A percentile compares a stretch with the other conserved stretches of the same genome.
Conservation (phyloP, 2,329 filamentous ascomycete genomes). For the Nothomitra cinnamomea region DNA sequence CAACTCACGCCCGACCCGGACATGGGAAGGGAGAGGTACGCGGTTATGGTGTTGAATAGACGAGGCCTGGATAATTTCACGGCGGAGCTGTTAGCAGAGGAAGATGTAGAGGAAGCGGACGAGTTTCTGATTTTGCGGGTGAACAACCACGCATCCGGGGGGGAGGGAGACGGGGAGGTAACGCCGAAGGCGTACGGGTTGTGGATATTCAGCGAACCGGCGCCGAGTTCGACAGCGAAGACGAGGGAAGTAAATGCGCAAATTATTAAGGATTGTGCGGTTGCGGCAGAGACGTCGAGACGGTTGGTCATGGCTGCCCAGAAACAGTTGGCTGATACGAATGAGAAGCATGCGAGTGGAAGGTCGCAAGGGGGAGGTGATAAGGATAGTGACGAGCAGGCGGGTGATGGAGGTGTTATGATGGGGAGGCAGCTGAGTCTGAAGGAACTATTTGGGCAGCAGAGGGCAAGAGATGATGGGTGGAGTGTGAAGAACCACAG, state of each 20-base stretch:
- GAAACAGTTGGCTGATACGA: slow-evolving; percentile 8
- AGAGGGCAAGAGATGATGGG: slow-evolving; percentile 32
- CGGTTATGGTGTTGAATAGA: slow-evolving; percentile 56
- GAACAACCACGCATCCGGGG: slow-evolving; percentile 6
- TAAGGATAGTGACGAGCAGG: slow-evolving; percentile 18
- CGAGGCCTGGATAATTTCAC: slow-evolving; percentile 54
- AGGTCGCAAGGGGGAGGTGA: slow-evolving; percentile 12
- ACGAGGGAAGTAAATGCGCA: slow-evolving; percentile 33
- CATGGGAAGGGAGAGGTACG: slow-evolving; percentile 29
- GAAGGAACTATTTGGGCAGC: slow-evolving; percentile 37
- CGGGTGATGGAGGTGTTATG: slow-evolving; percentile 22
- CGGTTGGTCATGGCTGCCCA: slow-evolving; percentile 24
- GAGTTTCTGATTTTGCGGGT: slow-evolving; percentile 41
- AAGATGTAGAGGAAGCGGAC: slow-evolving; percentile 46
- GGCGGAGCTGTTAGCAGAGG: slow-evolving; percentile 42
- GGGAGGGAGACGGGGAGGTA: slow-evolving; percentile 17
- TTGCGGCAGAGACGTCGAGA: slow-evolving; percentile 31
- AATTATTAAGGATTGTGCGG: slow-evolving; percentile 37
- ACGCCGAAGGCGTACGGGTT: slow-evolving; percentile 37
- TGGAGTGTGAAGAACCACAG: slow-evolving; percentile 33
- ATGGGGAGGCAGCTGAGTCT: slow-evolving; percentile 37
- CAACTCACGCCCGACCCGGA: slow-evolving; percentile 30
- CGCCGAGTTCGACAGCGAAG: slow-evolving; percentile 35
- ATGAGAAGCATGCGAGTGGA: slow-evolving; percentile 17
- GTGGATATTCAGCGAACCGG: slow-evolving; percentile 46